phyloP scores from a whole-genome alignment of 2,329 filamentous ascomycete genomes.

The Alternaria sp. region DNA sequence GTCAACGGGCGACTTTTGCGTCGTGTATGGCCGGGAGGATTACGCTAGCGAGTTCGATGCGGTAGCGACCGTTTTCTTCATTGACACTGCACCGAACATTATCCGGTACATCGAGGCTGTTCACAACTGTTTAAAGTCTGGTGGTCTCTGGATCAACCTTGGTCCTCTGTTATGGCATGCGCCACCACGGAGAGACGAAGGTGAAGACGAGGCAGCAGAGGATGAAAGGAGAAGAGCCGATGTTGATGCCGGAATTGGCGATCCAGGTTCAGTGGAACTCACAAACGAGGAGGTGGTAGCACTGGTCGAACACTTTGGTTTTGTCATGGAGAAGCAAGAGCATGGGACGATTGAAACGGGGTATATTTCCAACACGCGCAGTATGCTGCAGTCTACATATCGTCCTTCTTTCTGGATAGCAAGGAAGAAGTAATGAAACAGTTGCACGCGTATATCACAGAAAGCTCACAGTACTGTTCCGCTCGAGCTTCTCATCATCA shows the following conservation, averaged over 20 bases:
- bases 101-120: constrained; percentile 90
- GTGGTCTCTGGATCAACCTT: constrained; percentile 86
- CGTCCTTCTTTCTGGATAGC: constrained; percentile 84
- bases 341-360: constrained; percentile 68
- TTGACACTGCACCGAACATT: constrained; percentile 94
- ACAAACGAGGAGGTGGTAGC: constrained; percentile 85
- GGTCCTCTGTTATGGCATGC: constrained; percentile 97
- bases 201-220: neutral
- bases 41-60: constrained; percentile 74
- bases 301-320: constrained; percentile 77
- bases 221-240: constrained; percentile 22
- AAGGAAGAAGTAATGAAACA: constrained; percentile 61
- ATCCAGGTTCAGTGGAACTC: constrained; percentile 89
- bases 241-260: constrained; percentile 70
- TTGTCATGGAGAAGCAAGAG: constrained; percentile 71
- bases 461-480: neutral
- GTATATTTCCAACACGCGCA: constrained; percentile 84
- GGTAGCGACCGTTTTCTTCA: constrained; percentile 91
- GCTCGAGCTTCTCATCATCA: neutral
- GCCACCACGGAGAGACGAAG: constrained; percentile 64
- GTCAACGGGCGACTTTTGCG: constrained; percentile 90
- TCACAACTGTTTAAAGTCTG: constrained; percentile 73
- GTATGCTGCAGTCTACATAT: constrained; percentile 87
- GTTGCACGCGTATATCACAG: neutral
- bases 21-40: constrained; percentile 74